A percentile compares a stretch with the other conserved stretches of the same genome.
phyloP scores from a whole-genome alignment of 148 eudicot genomes.

The Vaccinium vitisidaea region DNA sequence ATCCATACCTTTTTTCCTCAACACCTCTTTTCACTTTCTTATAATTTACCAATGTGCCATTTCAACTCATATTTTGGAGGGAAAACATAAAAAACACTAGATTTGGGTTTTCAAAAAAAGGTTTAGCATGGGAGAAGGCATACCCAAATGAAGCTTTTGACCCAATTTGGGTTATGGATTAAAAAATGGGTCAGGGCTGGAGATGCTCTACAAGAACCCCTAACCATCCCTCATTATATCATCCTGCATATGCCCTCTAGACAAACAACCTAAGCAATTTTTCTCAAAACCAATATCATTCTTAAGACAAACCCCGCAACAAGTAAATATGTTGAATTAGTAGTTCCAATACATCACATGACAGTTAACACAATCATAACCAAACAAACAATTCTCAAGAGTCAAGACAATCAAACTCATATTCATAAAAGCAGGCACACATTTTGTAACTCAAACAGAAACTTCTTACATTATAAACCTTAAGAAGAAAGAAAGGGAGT shows the following conservation, averaged over 20 bases:
- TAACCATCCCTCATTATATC: neutral
- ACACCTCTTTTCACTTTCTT: no score
- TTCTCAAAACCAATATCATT: neutral
- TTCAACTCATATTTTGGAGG: no score
- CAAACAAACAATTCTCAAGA: neutral
- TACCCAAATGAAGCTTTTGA: no score
- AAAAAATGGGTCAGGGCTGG: no score
- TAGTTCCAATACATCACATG: neutral
- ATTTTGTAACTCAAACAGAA: slow-evolving; percentile 1
- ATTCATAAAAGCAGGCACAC: neutral
- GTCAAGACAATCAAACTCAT: neutral
- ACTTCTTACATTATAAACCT: neutral
- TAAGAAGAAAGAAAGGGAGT: slow-evolving; percentile 11
- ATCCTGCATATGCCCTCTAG: neutral
- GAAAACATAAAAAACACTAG: no score
- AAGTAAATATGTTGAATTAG: neutral
- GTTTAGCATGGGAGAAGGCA: no score
- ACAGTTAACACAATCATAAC: neutral
- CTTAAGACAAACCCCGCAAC: neutral
- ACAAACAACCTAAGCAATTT: slow-evolving; percentile 5
- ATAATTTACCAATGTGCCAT: no score
- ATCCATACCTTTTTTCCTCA: no score
- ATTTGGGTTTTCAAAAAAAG: no score
- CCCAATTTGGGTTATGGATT: no score
- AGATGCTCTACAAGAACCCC: no score